Base-by-base conservation (phyloP, 139 green algal species). In the Zygnema cylindricum region DNA sequence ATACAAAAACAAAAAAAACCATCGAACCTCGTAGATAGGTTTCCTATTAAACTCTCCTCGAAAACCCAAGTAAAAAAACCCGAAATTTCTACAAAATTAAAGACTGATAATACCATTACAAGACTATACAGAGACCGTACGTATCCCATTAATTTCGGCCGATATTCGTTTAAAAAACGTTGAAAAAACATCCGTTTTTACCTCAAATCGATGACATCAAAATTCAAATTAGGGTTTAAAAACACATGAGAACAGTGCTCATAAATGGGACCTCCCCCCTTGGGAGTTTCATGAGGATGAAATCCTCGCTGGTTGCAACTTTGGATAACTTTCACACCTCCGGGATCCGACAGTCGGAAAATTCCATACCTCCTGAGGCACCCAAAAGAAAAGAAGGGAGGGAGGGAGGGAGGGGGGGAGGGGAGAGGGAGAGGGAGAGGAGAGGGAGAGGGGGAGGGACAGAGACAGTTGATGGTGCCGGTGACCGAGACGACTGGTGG, bases 191-290 rank as follows among this genome's bases (percentile, higher is more conserved):
- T n/a, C n/a, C n/a, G n/a, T n/a, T n/a, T n/a, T n/a, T 63, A 83
- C 32, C 86, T 35, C 2, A 98, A 91, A 90, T 98, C 96, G 2
- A 98, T 82, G 1, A 98, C 94, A 55, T 98, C 94, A 85, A 96
- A 95, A 39, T 92, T 90, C 1, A 94, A 88, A 42, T 93, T 87
- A 0, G 91, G 88, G 92, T 98, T 98, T 0, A 98, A 77, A 91
- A 95, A 99, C 54, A 99, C 97, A 92, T 99, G 96, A 1, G 93
- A 92, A 88, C 94, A 98, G 40, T 98, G 92, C 90, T 98, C 96
- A 88, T 98, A 99, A 49, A 98, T 85, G 79, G 95, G 93, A 84
- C 98, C 95, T 1, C 94, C 94, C 35, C 79, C 87, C 1, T 32
- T 2, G 3, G 83, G 69, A 2, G 22, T 42, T 55, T 91, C 87